These are phyloP conservation scores for Metschnikowia lachancei DNA, from an alignment of 805 yeast genomes.

Conservation along the genomic window DNA sequence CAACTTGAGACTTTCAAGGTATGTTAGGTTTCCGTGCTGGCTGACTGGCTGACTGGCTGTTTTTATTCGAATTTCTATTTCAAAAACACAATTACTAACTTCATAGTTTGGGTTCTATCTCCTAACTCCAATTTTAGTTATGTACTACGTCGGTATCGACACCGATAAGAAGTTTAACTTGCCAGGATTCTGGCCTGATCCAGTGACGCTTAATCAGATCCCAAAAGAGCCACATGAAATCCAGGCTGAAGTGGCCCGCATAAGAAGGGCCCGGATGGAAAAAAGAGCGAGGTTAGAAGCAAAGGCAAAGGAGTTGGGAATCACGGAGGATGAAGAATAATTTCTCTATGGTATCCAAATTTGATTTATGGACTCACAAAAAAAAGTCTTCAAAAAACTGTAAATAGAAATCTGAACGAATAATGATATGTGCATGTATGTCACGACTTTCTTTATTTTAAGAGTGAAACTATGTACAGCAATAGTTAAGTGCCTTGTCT, in stretches of 20 bases:
- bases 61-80: no score
- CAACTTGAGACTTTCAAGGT: conserved; percentile 46
- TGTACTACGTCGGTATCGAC: conserved; percentile 90
- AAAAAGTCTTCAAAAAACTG: no score
- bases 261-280: conserved; percentile 70
- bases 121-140: conserved; percentile 81
- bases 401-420: conserved; percentile 6
- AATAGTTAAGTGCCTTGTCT: not conserved
- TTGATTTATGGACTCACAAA: no score
- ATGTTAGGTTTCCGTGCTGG: conserved; percentile 20
- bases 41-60: no score
- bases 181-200: conserved; percentile 97
- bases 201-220: conserved; percentile 81
- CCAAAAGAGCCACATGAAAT: conserved; percentile 93
- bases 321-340: conserved; percentile 43
- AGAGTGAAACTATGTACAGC: not conserved
- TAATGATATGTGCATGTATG: not conserved
- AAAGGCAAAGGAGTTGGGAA: conserved; percentile 66
- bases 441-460: not conserved
- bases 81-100: conserved; percentile 8
- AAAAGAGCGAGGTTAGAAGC: conserved; percentile 73
- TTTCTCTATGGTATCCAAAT: not conserved
- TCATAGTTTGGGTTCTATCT: conserved; percentile 74
- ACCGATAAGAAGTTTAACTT: conserved; percentile 85
- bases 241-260: conserved; percentile 85